phyloP scores from a whole-genome alignment of 495 filamentous ascomycete genomes.

The Tuber brumale region DNA sequence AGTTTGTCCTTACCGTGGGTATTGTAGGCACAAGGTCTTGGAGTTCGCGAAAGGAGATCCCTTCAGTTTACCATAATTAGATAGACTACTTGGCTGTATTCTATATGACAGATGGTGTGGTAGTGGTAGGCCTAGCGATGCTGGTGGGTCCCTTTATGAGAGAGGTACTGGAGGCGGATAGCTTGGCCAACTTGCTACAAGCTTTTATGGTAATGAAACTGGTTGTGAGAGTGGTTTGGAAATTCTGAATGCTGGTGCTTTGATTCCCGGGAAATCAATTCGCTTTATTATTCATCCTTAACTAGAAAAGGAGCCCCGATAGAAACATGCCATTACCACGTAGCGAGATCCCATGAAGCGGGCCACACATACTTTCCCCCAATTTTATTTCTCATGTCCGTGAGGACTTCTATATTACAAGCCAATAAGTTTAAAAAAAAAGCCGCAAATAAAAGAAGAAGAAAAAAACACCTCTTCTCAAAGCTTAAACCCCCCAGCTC shows the following conservation, averaged over 20 bases:
- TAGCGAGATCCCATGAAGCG: not conserved
- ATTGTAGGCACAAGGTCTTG: not conserved
- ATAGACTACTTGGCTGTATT: not conserved
- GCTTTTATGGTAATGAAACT: not conserved
- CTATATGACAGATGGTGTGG: not conserved
- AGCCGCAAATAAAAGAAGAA: not conserved
- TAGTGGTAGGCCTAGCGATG: not conserved
- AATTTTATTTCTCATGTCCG: not conserved
- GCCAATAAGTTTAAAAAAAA: not conserved
- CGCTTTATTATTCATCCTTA: not conserved
- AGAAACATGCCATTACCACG: not conserved
- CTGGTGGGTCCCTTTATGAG: not conserved
- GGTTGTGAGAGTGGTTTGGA: not conserved
- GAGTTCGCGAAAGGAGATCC: not conserved
- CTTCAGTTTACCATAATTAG: not conserved
- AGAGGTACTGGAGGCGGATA: not conserved
- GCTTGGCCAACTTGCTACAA: not conserved
- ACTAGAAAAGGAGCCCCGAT: not conserved
- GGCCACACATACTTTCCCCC: not conserved
- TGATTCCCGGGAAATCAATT: not conserved
- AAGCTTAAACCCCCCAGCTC: slow-evolving; percentile 39
- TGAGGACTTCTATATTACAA: not conserved
- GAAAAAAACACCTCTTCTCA: not conserved
- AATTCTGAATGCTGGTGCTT: not conserved
- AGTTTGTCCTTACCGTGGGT: not conserved